Percentiles rank a stretch among this genome's conserved stretches.
These are phyloP conservation scores for Leccinum solheimii DNA, from an alignment of 1,284 basidiomycete species.

Conservation along the genomic window DNA sequence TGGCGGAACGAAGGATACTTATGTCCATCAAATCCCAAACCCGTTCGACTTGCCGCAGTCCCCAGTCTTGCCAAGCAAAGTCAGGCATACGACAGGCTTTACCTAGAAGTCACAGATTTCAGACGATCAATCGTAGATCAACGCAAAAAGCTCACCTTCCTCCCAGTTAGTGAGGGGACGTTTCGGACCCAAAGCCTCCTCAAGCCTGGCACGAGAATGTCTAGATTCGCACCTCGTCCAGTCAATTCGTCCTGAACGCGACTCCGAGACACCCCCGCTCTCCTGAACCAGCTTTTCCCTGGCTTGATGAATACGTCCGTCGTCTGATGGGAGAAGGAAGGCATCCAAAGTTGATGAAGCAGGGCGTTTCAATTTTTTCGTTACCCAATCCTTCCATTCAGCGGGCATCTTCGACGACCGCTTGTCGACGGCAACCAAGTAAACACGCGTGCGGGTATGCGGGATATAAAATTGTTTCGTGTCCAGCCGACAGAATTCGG, in stretches of 20 bases:
- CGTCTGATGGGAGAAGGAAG: slow-evolving; percentile 88
- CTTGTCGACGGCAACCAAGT: slow-evolving; percentile 78
- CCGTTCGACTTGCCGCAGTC: slow-evolving; percentile 84
- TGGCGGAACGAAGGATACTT: slow-evolving; percentile 78
- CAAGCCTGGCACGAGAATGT: slow-evolving; percentile 84
- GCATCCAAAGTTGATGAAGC: slow-evolving; percentile 90
- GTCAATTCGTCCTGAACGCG: slow-evolving; percentile 74
- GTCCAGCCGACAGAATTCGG: slow-evolving; percentile 74
- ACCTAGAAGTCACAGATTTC: slow-evolving; percentile 41
- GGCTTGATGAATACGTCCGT: slow-evolving; percentile 88
- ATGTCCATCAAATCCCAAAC: slow-evolving; percentile 97
- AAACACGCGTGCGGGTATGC: slow-evolving; percentile 89
- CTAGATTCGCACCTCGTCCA: slow-evolving; percentile 93
- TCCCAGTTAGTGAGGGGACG: slow-evolving; percentile 93
- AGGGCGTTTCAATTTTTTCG: slow-evolving; percentile 68
- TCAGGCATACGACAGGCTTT: slow-evolving; percentile 87
- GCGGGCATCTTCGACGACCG: slow-evolving; percentile 59
- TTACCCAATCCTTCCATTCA: slow-evolving; percentile 71
- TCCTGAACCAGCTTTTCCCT: slow-evolving; percentile 80
- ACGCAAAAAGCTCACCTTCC: slow-evolving; percentile 57
- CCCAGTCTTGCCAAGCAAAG: slow-evolving; percentile 95
- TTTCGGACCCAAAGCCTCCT: slow-evolving; percentile 81
- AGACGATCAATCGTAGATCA: neutral
- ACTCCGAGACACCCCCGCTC: slow-evolving; percentile 54
- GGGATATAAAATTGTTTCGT: slow-evolving; percentile 96